These are phyloP conservation scores for Pouteria campechiana DNA, from an alignment of 179 eudicot genomes.

Conservation along the genomic window DNA sequence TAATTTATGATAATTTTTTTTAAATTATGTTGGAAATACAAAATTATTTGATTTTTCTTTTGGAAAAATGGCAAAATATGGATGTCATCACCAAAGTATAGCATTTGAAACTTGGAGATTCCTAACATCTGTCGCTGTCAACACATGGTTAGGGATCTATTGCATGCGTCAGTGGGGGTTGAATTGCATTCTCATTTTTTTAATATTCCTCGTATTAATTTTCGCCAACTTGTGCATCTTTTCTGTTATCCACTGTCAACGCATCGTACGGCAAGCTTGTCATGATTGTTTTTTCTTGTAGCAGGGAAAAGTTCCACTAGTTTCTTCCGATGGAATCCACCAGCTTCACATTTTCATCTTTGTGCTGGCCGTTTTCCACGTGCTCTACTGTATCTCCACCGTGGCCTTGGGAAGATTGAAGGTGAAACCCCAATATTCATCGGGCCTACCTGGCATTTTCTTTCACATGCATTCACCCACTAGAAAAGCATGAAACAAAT, in stretches of 20 bases:
- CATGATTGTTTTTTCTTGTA: background rate
- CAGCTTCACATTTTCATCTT: constrained; percentile 39
- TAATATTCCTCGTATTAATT: background rate
- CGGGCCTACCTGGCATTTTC: no score
- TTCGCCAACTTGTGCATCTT: background rate
- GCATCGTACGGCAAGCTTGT: background rate
- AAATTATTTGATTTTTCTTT: no score
- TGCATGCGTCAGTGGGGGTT: background rate
- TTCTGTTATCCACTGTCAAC: background rate
- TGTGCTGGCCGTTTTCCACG: constrained; percentile 29
- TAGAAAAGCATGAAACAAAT: no score
- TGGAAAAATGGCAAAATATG: no score
- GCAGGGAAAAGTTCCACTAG: constrained; percentile 27
- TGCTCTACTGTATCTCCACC: constrained; percentile 17
- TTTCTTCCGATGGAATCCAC: constrained; percentile 27
- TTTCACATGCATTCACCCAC: no score
- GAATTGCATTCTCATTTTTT: background rate
- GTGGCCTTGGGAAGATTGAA: constrained; percentile 23
- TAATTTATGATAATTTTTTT: no score
- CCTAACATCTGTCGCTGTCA: background rate
- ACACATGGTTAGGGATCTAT: background rate
- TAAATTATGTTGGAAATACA: no score
- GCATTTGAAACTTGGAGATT: background rate
- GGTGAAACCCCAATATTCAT: no score
- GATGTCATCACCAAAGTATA: no score